Conservation (phyloP, 169 alveolate species). For the Perkinsus chesapeaki region DNA sequence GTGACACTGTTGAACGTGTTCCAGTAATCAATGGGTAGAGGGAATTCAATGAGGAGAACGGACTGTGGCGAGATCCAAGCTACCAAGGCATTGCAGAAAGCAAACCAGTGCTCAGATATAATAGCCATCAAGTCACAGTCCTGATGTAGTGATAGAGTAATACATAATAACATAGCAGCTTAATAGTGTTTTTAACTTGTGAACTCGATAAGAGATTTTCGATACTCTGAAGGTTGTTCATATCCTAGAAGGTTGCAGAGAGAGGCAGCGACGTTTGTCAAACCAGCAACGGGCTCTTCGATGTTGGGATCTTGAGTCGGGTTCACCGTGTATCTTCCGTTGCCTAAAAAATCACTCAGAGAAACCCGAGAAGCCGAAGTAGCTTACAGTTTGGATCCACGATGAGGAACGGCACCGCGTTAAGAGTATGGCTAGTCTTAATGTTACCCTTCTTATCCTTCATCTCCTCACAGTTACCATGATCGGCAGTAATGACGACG, state of each 20-base stretch:
- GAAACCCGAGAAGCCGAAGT: background rate
- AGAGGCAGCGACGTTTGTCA: background rate
- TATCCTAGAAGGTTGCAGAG: background rate
- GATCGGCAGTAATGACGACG: background rate
- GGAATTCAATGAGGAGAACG: too few relatives aligned
- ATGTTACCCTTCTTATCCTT: background rate
- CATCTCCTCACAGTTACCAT: background rate
- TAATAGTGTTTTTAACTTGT: background rate
- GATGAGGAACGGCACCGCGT: conserved; percentile 6
- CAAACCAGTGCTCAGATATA: background rate
- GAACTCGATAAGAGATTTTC: background rate
- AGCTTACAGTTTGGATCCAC: background rate
- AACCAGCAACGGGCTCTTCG: background rate
- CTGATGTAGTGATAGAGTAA: background rate
- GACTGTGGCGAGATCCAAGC: too few relatives aligned
- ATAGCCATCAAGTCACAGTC: background rate
- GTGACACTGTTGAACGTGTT: background rate
- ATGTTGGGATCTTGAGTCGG: background rate
- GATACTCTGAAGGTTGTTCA: background rate
- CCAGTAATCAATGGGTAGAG: too few relatives aligned
- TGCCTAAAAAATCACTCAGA: background rate
- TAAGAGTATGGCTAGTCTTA: background rate
- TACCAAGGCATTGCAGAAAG: background rate
- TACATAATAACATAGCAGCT: background rate
- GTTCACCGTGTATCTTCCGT: background rate